Evolutionary conservation across 148 eudicot genomes (phyloP), one percentile per base, ranked within the genome.

Genomic region (Arctostaphylos glauca): DNA sequence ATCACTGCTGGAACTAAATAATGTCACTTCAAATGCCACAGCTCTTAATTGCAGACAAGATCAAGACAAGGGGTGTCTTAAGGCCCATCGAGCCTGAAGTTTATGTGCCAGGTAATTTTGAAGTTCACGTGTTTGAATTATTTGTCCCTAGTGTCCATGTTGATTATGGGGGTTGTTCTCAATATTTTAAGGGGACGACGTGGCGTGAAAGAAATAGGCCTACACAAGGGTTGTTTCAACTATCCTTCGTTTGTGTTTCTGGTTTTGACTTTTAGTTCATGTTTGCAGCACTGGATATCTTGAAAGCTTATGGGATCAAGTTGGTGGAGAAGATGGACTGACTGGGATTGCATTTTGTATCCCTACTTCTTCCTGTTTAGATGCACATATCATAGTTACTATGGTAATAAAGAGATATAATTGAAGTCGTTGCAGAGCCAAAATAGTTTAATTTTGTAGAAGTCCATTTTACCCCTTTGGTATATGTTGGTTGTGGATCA

Each of bases 1-100:
- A 23, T 67, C 46, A 56, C 41, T 56, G 70, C 19, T 78, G 77
- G 60, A 81, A 75, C 52, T 9, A 49, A 81, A 52, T 85, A 6
- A 76, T 62, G 47, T 64, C 23, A 5, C 47, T 50, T 84, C 25
- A 72, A 59, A 54, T 80, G 38, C 83, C 81, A 58, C 94, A 97
- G 99, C 98, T 97, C 77, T 75, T 97, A 83, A 94, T 97, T 38
- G 88, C 90, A 46, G 91, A 93, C 75, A 93, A 91, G 87, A 89
- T 97, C 83, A 89, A 87, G 83, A 88, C 88, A 56, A 90, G 87
- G 50, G 99, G 99, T 18, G 89, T 97, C 77, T 85, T 97, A 74
- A 92, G 99, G 88, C 99, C 99, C 23, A 78, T 90, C 64, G 86
- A 84, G 84, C 94, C 97, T 18, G 98, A 96, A 89, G 97, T 96